Percentiles rank a stretch among this genome's conserved stretches.
Evolutionary conservation across 805 yeast species (phyloP).

Genomic region (Yarrowia sp.): DNA sequence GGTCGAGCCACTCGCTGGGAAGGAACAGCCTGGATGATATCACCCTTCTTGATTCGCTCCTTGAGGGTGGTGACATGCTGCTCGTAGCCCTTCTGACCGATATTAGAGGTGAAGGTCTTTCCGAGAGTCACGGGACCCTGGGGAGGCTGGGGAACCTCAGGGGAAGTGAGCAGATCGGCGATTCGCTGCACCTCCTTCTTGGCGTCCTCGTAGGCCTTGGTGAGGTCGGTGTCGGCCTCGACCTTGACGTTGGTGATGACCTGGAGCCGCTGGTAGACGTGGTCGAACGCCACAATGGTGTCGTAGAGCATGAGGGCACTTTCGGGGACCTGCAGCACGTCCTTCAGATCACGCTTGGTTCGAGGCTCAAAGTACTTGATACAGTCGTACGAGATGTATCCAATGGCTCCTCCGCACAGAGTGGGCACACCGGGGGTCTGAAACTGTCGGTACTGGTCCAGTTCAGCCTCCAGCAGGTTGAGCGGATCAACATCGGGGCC

Average conservation of each 20-base stretch:
- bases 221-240: constrained; percentile 50
- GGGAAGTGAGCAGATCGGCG: constrained; percentile 54
- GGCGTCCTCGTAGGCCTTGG: constrained; percentile 64
- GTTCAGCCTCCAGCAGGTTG: constrained; percentile 72
- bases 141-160: constrained; percentile 59
- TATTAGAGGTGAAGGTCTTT: constrained; percentile 71
- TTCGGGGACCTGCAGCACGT: constrained; percentile 86
- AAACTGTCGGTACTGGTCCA: constrained; percentile 69
- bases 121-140: constrained; percentile 74
- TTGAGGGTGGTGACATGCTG: constrained; percentile 76
- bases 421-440: constrained; percentile 63
- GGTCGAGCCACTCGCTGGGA: constrained; percentile 97
- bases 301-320: constrained; percentile 91
- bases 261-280: constrained; percentile 92
- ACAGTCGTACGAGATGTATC: constrained; percentile 95
- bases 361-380: constrained; percentile 95
- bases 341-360: constrained; percentile 76
- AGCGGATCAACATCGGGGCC: constrained; percentile 82
- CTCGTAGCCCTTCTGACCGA: constrained; percentile 95
- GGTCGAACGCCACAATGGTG: constrained; percentile 88
- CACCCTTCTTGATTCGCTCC: constrained; percentile 85
- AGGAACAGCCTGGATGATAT: constrained; percentile 97
- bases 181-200: constrained; percentile 58
- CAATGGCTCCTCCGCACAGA: constrained; percentile 94
- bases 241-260: constrained; percentile 79